phyloP scores from a whole-genome alignment of 768 basidiomycete species.

The Lenzites betulinus region DNA sequence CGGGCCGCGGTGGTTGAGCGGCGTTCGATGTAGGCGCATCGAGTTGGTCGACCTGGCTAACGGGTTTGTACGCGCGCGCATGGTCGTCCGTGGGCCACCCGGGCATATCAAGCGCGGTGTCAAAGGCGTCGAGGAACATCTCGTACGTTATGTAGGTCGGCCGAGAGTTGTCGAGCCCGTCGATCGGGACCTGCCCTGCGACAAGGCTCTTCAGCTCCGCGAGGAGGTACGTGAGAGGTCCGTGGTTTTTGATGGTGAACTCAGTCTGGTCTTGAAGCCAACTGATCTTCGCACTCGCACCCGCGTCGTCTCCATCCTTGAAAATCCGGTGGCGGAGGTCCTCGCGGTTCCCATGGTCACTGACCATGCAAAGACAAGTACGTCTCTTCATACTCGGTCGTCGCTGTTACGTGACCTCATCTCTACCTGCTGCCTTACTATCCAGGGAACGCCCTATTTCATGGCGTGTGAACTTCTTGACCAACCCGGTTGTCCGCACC shows the following conservation, averaged over 20 bases:
- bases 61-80: too few relatives aligned
- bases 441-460: neutral
- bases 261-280: neutral
- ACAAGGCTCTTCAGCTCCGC: too few relatives aligned
- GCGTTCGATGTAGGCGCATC: too few relatives aligned
- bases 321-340: neutral
- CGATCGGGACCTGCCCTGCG: too few relatives aligned
- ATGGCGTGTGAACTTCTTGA: neutral
- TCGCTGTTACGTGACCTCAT: neutral
- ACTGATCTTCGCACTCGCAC: neutral
- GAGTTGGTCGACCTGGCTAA: too few relatives aligned
- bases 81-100: too few relatives aligned
- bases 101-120: too few relatives aligned
- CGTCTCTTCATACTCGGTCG: neutral
- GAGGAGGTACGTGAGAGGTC: neutral
- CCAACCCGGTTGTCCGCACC: neutral
- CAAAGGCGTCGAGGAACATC: too few relatives aligned
- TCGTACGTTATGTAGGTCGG: too few relatives aligned
- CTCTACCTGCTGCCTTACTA: neutral
- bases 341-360: neutral
- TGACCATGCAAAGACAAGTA: constrained; percentile 1
- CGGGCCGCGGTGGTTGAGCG: too few relatives aligned
- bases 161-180: too few relatives aligned
- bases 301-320: neutral
- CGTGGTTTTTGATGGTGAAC: neutral